Evolutionary conservation across 805 yeast genomes (phyloP).

Genomic region (Sungouiella blattae): DNA sequence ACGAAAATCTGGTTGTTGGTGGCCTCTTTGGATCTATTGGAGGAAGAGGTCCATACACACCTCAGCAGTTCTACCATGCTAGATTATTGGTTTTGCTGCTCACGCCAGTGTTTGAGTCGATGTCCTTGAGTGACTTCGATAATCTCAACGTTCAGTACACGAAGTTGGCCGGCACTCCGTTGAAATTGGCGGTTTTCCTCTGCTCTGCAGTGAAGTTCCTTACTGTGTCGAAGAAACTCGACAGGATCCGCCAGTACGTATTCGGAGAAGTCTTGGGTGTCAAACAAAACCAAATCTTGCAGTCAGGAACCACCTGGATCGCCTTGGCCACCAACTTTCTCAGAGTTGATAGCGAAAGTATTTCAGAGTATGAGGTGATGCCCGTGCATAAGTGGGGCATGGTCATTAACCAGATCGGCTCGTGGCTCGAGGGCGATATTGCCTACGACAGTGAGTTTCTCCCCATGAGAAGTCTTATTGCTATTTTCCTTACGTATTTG

Average conservation of each 20-base stretch:
- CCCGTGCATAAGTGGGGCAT: slow-evolving; percentile 64
- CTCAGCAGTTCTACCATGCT: slow-evolving; percentile 12
- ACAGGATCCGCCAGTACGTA: slow-evolving; percentile 54
- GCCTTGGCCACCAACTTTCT: slow-evolving; percentile 45
- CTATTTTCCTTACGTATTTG: slow-evolving; percentile 39
- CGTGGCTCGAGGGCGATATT: slow-evolving; percentile 61
- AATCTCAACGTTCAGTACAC: slow-evolving; percentile 31
- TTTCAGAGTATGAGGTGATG: slow-evolving; percentile 36
- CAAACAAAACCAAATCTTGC: slow-evolving; percentile 35
- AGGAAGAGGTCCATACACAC: slow-evolving; percentile 11
- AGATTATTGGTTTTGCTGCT: slow-evolving; percentile 28
- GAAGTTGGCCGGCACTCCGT: slow-evolving; percentile 26
- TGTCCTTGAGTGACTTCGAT: slow-evolving; percentile 18
- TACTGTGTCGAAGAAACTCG: slow-evolving; percentile 35
- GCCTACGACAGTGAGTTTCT: slow-evolving; percentile 57
- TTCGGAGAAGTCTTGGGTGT: slow-evolving; percentile 65
- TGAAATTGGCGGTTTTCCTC: slow-evolving; percentile 26
- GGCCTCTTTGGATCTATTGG: too few relatives aligned
- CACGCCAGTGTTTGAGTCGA: slow-evolving; percentile 23
- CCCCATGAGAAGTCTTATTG: slow-evolving; percentile 47
- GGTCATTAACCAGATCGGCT: slow-evolving; percentile 50
- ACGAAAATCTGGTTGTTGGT: too few relatives aligned
- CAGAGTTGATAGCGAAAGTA: slow-evolving; percentile 24
- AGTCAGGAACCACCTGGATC: slow-evolving; percentile 44
- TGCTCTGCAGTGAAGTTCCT: slow-evolving; percentile 36